phyloP scores from a whole-genome alignment of 169 alveolate species.

The Cryptosporidium canis region DNA sequence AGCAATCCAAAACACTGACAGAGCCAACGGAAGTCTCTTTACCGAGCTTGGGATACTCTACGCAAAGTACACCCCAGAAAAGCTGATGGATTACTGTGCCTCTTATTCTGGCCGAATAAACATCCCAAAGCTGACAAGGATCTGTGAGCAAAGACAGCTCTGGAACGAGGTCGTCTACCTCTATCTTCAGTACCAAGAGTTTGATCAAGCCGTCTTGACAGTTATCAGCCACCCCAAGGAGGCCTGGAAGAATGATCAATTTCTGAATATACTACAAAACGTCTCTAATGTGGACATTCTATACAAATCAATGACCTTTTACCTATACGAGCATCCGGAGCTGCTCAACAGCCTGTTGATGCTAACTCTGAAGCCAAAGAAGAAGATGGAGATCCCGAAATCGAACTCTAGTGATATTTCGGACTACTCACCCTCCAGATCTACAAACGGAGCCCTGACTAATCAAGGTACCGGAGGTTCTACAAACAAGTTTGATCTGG shows the following conservation, averaged over 20 bases:
- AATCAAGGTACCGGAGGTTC: slow-evolving; percentile 77
- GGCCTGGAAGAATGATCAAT: slow-evolving; percentile 95
- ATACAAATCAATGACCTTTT: slow-evolving; percentile 97
- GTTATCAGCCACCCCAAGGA: slow-evolving; percentile 97
- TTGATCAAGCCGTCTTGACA: slow-evolving; percentile 94
- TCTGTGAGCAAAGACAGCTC: slow-evolving; percentile 88
- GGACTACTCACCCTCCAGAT: slow-evolving; percentile 81
- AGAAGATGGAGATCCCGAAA: background rate
- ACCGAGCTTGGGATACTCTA: slow-evolving; percentile 99
- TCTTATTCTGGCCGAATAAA: slow-evolving; percentile 84
- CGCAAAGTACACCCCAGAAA: slow-evolving; percentile 97
- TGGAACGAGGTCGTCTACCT: slow-evolving; percentile 97
- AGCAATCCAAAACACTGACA: slow-evolving; percentile 80
- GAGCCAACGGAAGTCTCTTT: slow-evolving; percentile 92
- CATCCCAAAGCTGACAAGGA: slow-evolving; percentile 94
- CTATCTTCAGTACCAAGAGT: slow-evolving; percentile 94
- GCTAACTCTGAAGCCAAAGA: slow-evolving; percentile 76
- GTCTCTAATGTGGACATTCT: slow-evolving; percentile 95
- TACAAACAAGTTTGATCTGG: slow-evolving; percentile 74
- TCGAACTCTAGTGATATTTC: slow-evolving; percentile 13
- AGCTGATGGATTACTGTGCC: slow-evolving; percentile 95
- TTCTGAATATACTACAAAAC: slow-evolving; percentile 86
- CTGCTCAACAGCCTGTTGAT: slow-evolving; percentile 90
- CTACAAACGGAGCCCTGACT: slow-evolving; percentile 91
- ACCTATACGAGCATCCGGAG: slow-evolving; percentile 98